A percentile compares a stretch with the other conserved stretches of the same genome.
phyloP scores from a whole-genome alignment of 164 flowering plant species.

The Umbellularia californica region DNA sequence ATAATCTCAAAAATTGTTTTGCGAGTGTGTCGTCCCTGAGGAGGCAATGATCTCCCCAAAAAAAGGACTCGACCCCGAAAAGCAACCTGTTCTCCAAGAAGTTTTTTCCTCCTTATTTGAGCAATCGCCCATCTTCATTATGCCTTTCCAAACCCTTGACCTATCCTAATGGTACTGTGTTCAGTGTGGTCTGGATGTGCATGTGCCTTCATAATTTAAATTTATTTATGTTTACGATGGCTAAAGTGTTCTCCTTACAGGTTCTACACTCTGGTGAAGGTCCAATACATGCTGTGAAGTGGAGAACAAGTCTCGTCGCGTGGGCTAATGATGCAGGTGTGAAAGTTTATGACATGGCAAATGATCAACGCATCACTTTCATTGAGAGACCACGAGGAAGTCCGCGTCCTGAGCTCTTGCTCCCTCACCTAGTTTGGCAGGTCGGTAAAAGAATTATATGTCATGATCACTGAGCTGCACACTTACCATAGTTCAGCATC shows the following conservation, averaged over 20 bases:
- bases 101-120: no score
- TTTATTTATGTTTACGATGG: neutral
- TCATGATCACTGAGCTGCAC: constrained; percentile 2
- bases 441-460: constrained; percentile 31
- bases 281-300: constrained; percentile 91
- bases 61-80: no score
- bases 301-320: constrained; percentile 92
- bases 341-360: constrained; percentile 88
- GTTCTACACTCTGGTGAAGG: constrained; percentile 98
- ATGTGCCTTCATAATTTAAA: neutral
- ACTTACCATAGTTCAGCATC: neutral
- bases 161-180: no score
- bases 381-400: constrained; percentile 94
- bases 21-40: no score
- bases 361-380: constrained; percentile 88
- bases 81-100: no score
- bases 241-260: constrained; percentile 26
- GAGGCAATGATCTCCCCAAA: no score
- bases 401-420: constrained; percentile 85
- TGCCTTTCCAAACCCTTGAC: no score
- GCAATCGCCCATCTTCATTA: no score
- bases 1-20: no score
- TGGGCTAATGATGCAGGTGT: constrained; percentile 99
- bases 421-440: constrained; percentile 99
- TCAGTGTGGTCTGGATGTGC: neutral